Evolutionary conservation across 2,329 filamentous ascomycete species (phyloP), one percentile per base, ranked within the genome.

Genomic region (Phialophora chinensis): DNA sequence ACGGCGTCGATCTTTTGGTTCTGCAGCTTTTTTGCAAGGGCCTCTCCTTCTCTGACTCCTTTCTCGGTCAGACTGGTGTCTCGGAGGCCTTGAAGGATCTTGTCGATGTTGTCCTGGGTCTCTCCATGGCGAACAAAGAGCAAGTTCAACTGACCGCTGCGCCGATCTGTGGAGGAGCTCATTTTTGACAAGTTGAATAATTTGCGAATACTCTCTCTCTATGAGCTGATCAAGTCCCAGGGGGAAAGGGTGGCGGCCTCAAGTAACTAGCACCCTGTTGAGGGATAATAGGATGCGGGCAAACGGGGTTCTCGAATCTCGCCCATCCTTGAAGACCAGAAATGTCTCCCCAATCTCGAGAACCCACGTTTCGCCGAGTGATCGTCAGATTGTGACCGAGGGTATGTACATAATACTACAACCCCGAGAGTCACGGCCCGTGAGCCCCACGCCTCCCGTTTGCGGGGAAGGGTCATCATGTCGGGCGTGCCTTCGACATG

Each of bases 1-100:
- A 75, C 68, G 14, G 67, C 65, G 65, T 73, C 71, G 66, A 72
- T 75, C 25, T 72, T 67, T 17, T 72, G 59, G 5, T 67, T 69
- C 29, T 61, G 69, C 5, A 75, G 54, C 33, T 67, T 67, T 14
- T 55, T 49, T 1, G 67, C 65, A 12, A 69, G 49, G 10, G 60
- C 17, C 11, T 54, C 27, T 1, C 65, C 67, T 61, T 69, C 65
- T 38, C 52, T 20, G 23, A 44, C 62, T 14, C 67, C 67, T 38
- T 67, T 69, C 20, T 66, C 61, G 1, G 67, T 69, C 17, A 69
- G 42, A 8, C 52, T 62, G 20, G 67, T 69, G 52, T 69, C 67
- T 38, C 65, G 67, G 10, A 58, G 54, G 23, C 67, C 67, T 52
- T 67, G 67, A 17, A 67, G 35, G 12, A 69, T 50, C 20, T 55